Evolutionary conservation across 345 rosid species (phyloP), one percentile per base, ranked within the genome.

Genomic region (Populus alba): DNA sequence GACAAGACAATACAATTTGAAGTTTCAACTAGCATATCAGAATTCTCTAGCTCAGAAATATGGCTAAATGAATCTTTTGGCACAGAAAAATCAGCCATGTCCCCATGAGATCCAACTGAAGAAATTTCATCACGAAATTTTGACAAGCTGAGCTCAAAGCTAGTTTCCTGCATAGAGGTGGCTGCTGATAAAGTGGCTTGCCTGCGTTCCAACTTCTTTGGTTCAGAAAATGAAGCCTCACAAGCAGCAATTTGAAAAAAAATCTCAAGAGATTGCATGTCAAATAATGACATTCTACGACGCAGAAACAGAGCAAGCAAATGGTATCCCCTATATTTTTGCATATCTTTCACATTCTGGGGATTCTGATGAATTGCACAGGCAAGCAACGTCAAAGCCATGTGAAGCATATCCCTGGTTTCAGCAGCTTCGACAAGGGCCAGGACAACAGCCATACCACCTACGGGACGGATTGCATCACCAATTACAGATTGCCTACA

Each of bases 181-280:
- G 89, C 73, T 66, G 94, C 90, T 67, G 93, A 81, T 80, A 77
- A 18, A 75, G 63, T 81, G 75, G 77, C 77, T 63, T 76, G 91
- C 45, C 70, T 79, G 70, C 71, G 86, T 84, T 79, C 88, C 86
- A 87, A 73, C 83, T 89, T 97, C 87, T 87, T 97, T 69, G 98
- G 98, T 83, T 97, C 95, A 78, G 92, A 92, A 88, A 94, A 94
- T 75, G 97, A 94, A 83, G 99, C 99, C 90, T 97, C 94, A 72
- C 99, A 97, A 70, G 99, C 99, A 81, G 99, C 98, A 83, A 94
- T 92, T 82, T 91, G 97, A 79, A 97, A 97, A 86, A 97, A 97
- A 67, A 92, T 89, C 89, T 94, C 98, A 78, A 97, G 93, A 77
- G 89, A 90, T 86, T 92, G 98, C 97, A 92, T 94, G 82, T 97